These are phyloP conservation scores for Phallus indusiatus DNA, from an alignment of 768 basidiomycete genomes.

Conservation along the genomic window DNA sequence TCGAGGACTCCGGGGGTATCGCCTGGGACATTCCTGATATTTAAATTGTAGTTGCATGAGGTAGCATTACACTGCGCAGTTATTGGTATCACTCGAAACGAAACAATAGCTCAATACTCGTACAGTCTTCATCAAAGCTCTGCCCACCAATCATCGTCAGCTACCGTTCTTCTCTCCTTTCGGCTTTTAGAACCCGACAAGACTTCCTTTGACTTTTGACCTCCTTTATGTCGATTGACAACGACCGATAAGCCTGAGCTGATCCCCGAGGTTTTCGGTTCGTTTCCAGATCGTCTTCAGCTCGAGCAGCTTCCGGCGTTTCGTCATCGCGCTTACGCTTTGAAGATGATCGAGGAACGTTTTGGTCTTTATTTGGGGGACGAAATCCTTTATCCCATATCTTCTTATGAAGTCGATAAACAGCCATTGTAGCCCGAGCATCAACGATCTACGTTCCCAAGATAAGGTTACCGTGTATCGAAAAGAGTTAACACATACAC, in stretches of 20 bases:
- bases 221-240: conserved; percentile 23
- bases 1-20: too few species aligned
- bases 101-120: not conserved
- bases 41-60: too few species aligned
- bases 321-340: not conserved
- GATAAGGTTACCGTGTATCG: not conserved
- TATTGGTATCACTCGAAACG: too few species aligned
- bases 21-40: too few species aligned
- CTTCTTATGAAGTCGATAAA: conserved; percentile 74
- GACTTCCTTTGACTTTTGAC: not conserved
- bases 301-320: not conserved
- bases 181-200: not conserved
- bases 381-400: conserved; percentile 67
- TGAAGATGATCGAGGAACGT: too few species aligned
- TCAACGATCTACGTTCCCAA: conserved; percentile 61
- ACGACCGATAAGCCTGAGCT: conserved; percentile 54
- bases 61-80: too few species aligned
- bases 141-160: not conserved
- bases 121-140: not conserved
- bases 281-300: conserved; percentile 1
- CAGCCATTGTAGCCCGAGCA: conserved; percentile 90
- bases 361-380: conserved; percentile 8
- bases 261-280: conserved; percentile 35
- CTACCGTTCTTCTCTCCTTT: not conserved
- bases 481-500: conserved; percentile 41